A percentile compares a stretch with the other conserved stretches of the same genome.
Evolutionary conservation across 257 asterid genomes (phyloP).

Genomic region (Petunia axillaris): DNA sequence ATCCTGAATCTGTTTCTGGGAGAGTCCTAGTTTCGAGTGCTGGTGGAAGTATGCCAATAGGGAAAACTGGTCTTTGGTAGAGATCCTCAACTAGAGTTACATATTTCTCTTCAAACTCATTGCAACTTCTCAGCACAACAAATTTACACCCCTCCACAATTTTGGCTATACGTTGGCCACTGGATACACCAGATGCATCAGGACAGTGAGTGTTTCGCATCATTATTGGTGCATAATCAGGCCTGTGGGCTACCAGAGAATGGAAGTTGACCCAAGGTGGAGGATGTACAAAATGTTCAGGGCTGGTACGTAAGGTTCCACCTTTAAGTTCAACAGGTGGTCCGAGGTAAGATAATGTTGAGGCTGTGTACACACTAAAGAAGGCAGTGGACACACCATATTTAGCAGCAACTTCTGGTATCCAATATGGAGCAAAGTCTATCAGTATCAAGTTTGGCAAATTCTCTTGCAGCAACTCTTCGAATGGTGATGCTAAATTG

Average conservation of each 20-base stretch:
- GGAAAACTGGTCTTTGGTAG: conserved; percentile 43
- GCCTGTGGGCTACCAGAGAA: conserved; percentile 39
- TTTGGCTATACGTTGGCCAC: conserved; percentile 44
- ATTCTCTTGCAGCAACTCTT: conserved; percentile 24
- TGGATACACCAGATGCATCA: conserved; percentile 41
- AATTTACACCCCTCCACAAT: conserved; percentile 38
- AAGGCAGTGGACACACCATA: conserved; percentile 33
- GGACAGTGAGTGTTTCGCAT: conserved; percentile 31
- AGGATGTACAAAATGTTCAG: conserved; percentile 37
- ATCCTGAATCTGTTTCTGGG: conserved; percentile 20
- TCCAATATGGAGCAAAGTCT: conserved; percentile 45
- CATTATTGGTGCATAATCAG: conserved; percentile 32
- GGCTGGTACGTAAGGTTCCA: conserved; percentile 36
- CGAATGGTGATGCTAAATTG: conserved; percentile 35
- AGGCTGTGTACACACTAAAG: conserved; percentile 45
- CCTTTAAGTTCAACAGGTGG: conserved; percentile 38
- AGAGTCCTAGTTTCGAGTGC: background rate
- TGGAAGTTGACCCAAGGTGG: conserved; percentile 48
- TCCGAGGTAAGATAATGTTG: conserved; percentile 46
- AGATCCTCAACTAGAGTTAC: conserved; percentile 34
- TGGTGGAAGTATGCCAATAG: conserved; percentile 47
- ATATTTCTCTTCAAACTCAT: conserved; percentile 48
- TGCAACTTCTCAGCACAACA: conserved; percentile 42
- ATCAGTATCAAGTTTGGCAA: conserved; percentile 42
- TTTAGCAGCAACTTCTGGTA: conserved; percentile 37